Conservation (phyloP, 2,329 filamentous ascomycete genomes). For the Diplodia scrobiculata region DNA sequence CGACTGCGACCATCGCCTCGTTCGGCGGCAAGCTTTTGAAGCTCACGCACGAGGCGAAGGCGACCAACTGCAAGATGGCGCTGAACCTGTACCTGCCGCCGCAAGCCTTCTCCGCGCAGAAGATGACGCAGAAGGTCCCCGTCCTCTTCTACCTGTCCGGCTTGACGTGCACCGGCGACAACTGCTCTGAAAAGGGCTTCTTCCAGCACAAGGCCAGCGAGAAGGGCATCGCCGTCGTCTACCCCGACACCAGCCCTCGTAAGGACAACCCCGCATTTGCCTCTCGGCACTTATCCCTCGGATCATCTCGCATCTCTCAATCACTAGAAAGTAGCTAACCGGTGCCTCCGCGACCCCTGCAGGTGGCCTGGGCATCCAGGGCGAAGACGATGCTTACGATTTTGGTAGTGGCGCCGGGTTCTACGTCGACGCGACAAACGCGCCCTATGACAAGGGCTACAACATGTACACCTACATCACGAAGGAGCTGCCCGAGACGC, state of each 20-base stretch:
- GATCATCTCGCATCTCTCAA: conserved; percentile 7
- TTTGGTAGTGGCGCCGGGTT: conserved; percentile 92
- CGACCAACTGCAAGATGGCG: conserved; percentile 84
- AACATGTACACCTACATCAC: conserved; percentile 94
- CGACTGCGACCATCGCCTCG: conserved; percentile 82
- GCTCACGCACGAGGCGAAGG: conserved; percentile 78
- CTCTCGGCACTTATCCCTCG: conserved; percentile 1
- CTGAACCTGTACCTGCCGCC: conserved; percentile 91
- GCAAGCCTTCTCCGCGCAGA: conserved; percentile 57
- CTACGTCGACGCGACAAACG: conserved; percentile 82
- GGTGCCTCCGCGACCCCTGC: conserved; percentile 11
- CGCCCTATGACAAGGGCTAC: conserved; percentile 77
- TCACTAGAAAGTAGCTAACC: conserved; percentile 27
- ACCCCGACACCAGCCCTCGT: conserved; percentile 93
- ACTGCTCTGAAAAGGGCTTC: conserved; percentile 77
- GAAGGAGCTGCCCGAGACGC: conserved; percentile 75
- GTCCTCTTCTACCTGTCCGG: conserved; percentile 92
- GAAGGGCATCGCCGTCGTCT: conserved; percentile 86
- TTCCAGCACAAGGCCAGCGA: conserved; percentile 80
- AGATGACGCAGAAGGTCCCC: conserved; percentile 65
- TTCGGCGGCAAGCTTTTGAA: conserved; percentile 96
- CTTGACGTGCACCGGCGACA: conserved; percentile 89
- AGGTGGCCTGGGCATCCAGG: conserved; percentile 75
- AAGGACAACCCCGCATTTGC: conserved; percentile 37
- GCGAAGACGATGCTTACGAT: conserved; percentile 86